Conservation (phyloP, 192 early-diverging fungal species). For the Mortierella alpina region DNA sequence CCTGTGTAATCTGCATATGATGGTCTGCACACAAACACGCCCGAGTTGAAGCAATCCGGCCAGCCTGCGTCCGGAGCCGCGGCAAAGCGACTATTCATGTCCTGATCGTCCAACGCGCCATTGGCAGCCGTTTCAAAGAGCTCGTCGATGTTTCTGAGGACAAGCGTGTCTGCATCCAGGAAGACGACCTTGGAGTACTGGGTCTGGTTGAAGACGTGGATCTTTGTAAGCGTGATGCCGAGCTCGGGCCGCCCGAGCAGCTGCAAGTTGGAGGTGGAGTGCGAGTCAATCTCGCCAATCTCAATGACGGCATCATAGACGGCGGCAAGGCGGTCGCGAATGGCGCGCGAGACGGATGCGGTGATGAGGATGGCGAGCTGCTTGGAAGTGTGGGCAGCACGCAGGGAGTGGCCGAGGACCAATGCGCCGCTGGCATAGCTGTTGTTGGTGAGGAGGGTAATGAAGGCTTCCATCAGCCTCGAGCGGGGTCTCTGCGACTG, state of each 20-base stretch:
- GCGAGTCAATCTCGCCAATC: slow-evolving; percentile 74
- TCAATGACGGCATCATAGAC: slow-evolving; percentile 80
- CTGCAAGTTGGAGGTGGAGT: slow-evolving; percentile 64
- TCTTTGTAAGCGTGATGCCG: slow-evolving; percentile 89
- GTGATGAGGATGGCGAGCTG: slow-evolving; percentile 80
- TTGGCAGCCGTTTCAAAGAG: slow-evolving; percentile 73
- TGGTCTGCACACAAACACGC: slow-evolving; percentile 85
- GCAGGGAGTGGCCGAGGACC: slow-evolving; percentile 80
- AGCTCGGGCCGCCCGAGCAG: slow-evolving; percentile 94
- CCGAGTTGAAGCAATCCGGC: slow-evolving; percentile 99
- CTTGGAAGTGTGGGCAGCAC: slow-evolving; percentile 69
- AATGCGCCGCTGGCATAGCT: slow-evolving; percentile 87
- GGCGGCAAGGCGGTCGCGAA: slow-evolving; percentile 61
- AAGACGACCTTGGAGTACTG: slow-evolving; percentile 78
- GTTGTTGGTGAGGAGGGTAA: slow-evolving; percentile 90
- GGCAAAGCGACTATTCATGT: slow-evolving; percentile 69
- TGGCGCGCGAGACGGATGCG: slow-evolving; percentile 61
- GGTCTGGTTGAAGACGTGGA: slow-evolving; percentile 85
- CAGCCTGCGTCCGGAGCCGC: slow-evolving; percentile 94
- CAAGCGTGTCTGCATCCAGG: slow-evolving; percentile 92
- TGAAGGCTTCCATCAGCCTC: slow-evolving; percentile 68
- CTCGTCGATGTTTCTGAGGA: slow-evolving; percentile 83
- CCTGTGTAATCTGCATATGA: slow-evolving; percentile 60
- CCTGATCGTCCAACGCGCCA: slow-evolving; percentile 39
- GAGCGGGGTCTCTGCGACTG: background rate